phyloP scores from a whole-genome alignment of 2,329 filamentous ascomycete genomes.

The Verticillium isaacii region DNA sequence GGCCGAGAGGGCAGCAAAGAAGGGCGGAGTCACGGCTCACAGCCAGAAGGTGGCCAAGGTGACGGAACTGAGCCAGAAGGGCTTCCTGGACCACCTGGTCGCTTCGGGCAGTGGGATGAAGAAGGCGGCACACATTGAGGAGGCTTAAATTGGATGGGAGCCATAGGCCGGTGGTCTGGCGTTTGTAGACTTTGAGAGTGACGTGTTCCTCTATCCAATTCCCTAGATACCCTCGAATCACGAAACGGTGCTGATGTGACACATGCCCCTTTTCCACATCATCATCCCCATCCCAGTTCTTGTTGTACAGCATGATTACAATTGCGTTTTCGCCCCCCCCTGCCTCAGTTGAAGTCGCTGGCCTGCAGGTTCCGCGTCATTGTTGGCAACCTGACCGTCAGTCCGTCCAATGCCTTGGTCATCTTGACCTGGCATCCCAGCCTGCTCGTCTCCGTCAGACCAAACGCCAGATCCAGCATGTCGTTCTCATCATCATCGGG shows the following conservation, averaged over 20 bases:
- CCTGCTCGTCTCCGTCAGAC: conserved; percentile 77
- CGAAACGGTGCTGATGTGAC: conserved; percentile 10
- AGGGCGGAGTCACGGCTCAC: conserved; percentile 73
- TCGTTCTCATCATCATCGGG: conserved; percentile 80
- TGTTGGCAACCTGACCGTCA: conserved; percentile 78
- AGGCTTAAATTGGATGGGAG: conserved; percentile 35
- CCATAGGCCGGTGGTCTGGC: neutral
- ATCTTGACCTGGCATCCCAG: conserved; percentile 90
- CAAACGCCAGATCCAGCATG: conserved; percentile 88
- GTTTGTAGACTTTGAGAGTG: conserved; percentile 8
- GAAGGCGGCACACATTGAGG: conserved; percentile 49
- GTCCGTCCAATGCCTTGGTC: conserved; percentile 81
- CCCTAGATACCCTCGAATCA: conserved; percentile 14
- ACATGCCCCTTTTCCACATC: neutral
- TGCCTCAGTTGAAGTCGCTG: conserved; percentile 67
- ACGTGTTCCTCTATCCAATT: conserved; percentile 17
- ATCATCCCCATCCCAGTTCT: neutral
- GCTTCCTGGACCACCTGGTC: conserved; percentile 83
- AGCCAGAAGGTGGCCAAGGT: conserved; percentile 79
- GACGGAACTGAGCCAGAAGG: conserved; percentile 95
- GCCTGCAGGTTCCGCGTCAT: conserved; percentile 97
- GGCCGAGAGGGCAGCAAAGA: conserved; percentile 64
- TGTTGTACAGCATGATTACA: neutral
- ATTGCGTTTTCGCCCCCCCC: neutral
- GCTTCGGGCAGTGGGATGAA: conserved; percentile 56